phyloP scores from a whole-genome alignment of 169 alveolate genomes.

The Babesia sp. region DNA sequence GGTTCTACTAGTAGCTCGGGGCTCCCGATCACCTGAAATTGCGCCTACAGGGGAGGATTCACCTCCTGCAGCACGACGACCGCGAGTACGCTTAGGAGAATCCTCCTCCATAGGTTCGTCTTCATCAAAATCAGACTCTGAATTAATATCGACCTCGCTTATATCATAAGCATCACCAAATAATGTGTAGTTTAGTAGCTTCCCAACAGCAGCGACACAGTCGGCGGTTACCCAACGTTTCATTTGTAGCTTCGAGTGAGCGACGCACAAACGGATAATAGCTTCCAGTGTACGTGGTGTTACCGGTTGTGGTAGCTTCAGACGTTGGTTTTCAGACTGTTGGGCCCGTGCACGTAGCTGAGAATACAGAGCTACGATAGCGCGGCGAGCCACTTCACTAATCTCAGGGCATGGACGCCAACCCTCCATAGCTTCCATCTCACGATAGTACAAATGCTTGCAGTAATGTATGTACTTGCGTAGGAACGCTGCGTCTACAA shows the following conservation, averaged over 20 bases:
- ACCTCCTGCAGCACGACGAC: slow-evolving; percentile 14
- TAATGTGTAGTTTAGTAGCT: slow-evolving; percentile 79
- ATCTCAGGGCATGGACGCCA: slow-evolving; percentile 80
- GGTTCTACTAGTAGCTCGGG: background rate
- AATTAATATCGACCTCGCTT: slow-evolving; percentile 28
- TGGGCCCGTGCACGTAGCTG: slow-evolving; percentile 74
- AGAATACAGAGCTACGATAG: slow-evolving; percentile 74
- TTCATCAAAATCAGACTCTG: slow-evolving; percentile 12
- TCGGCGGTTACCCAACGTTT: slow-evolving; percentile 79
- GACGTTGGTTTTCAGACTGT: slow-evolving; percentile 55
- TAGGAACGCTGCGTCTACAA: slow-evolving; percentile 70
- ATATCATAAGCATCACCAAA: slow-evolving; percentile 75
- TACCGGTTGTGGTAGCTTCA: slow-evolving; percentile 73
- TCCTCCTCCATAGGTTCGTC: slow-evolving; percentile 23
- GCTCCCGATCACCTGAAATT: background rate
- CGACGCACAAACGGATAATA: slow-evolving; percentile 84
- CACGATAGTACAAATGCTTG: slow-evolving; percentile 71
- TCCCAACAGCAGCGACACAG: slow-evolving; percentile 75
- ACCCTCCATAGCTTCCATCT: slow-evolving; percentile 73
- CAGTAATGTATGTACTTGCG: slow-evolving; percentile 76
- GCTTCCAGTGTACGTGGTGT: slow-evolving; percentile 88
- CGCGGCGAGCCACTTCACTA: slow-evolving; percentile 80
- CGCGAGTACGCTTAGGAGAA: slow-evolving; percentile 25
- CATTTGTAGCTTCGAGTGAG: slow-evolving; percentile 84
- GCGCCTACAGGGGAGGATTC: slow-evolving; percentile 18